Evolutionary conservation across 352 stramenopile genomes (phyloP), one percentile per base, ranked within the genome.

Genomic region (Pythium vanterpoolii): DNA sequence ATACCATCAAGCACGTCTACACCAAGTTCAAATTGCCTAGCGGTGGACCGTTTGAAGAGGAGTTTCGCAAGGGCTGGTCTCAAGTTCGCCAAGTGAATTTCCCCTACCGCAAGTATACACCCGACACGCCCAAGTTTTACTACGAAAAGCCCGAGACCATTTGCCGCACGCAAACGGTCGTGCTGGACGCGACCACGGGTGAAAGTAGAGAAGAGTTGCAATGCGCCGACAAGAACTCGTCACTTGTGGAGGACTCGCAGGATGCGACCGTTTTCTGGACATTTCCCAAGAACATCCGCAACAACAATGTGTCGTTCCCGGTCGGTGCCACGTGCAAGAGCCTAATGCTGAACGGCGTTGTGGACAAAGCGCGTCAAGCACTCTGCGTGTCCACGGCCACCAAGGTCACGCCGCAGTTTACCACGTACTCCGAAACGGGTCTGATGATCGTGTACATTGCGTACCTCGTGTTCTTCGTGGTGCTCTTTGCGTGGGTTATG

Each of bases 291-390:
- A 88, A 79, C 49, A 68, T 76, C 28, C 66, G 69, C 52, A 90
- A 90, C 67, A 90, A 86, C 73, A 90, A 90, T 47, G 77, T 76
- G 18, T 81, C 76, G 66, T 66, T 88, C 59, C 80, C 80, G 4
- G 66, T 85, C 54, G 78, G 75, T 8, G 80, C 76, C 10, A 65
- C 61, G 30, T 90, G 77, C 66, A 59, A 5, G 3, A 79, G 69
- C 30, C 58, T 86, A 40, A 84, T 82, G 74, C 61, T 76, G 3
- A 63, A 79, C 52, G 77, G 74, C 9, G 21, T 30, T 0, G 69
- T 83, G 5, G 64, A 72, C 23, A 27, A 56, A 5, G 68, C 48
- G 1, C 56, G 64, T 1, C 62, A 74, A 43, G 64, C 52, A 13
- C 44, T 57, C n/a, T 88, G 77, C 54, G 46, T 44, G 7, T 56